Evolutionary conservation across 2,329 filamentous ascomycete genomes (phyloP), one percentile per base, ranked within the genome.

Genomic region (Claviceps digitariae): DNA sequence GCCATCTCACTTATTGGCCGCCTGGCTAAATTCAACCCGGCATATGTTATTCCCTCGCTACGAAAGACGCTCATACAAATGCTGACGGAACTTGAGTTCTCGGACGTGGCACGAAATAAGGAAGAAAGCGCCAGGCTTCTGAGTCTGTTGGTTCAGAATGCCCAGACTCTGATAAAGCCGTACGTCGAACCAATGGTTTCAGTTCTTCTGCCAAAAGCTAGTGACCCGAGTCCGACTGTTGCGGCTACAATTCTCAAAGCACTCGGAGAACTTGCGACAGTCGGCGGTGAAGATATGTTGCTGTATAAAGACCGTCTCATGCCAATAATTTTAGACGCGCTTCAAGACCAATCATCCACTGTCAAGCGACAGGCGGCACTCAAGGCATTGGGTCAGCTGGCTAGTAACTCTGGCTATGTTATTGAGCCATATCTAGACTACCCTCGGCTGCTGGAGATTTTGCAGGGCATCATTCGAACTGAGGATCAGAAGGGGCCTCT

Each of bases 141-240:
- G 57, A 95, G 90, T 60, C 80, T 97, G 54, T 81, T 98, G 41
- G 91, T 97, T 8, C 86, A 90, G 57, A 94, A 96, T 63, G 91
- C 93, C 0, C 91, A 94, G 56, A 86, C 85, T 52, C 77, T 98
- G 13, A 95, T 98, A 65, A 91, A 91, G 66, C 91, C 93, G 3
- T 97, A 97, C 62, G 93, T 98, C 47, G 90, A 96, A 63, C 90
- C 93, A 1, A 97, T 98, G 80, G 87, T 97, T 52, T 86, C 86
- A 13, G 90, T 96, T 1, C 78, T 98, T n/a, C 74, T 98, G 2
- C 93, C 93, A 1, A 97, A 96, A 66, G 88, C 91, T 6, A 84
- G 81, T 53, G 94, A 98, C 65, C 68, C 81, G 0, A 93, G 89
- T 59, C 81, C 90, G 0, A 87, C 88, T 41, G 93, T 98, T 15